A percentile compares a stretch with the other conserved stretches of the same genome.
These are phyloP conservation scores for Magnaporthiopsis incrustans DNA, from an alignment of 2,329 filamentous ascomycete genomes.

Conservation along the genomic window DNA sequence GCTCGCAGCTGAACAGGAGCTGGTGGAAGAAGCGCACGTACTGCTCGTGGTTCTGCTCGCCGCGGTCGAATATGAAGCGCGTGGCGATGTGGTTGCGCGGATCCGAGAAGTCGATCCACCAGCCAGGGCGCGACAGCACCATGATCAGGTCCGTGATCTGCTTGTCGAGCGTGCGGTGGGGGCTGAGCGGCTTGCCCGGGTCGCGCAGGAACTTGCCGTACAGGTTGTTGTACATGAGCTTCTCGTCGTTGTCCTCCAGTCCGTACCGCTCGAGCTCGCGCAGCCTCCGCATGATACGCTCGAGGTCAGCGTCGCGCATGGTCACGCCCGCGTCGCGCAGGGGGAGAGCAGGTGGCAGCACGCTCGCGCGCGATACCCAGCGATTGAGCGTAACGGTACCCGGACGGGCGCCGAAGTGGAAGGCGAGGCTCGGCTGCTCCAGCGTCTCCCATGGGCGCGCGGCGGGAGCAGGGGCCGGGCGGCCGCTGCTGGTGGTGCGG, in stretches of 20 bases:
- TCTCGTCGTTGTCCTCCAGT: conserved; percentile 48
- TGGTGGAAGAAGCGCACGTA: conserved; percentile 69
- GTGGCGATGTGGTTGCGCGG: conserved; percentile 66
- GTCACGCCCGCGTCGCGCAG: conserved; percentile 49
- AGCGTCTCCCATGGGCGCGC: conserved; percentile 59
- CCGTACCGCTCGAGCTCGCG: conserved; percentile 45
- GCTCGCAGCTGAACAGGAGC: conserved; percentile 63
- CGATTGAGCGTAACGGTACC: conserved; percentile 67
- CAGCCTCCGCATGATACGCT: conserved; percentile 49
- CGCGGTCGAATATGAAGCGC: conserved; percentile 59
- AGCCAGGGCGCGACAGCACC: conserved; percentile 49
- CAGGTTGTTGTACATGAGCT: conserved; percentile 53
- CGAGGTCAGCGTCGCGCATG: conserved; percentile 53
- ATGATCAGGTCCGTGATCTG: conserved; percentile 67
- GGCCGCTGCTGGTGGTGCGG: background rate
- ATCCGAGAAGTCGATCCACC: conserved; percentile 65
- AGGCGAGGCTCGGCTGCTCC: conserved; percentile 66
- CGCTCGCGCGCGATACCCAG: conserved; percentile 54
- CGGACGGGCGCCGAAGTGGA: conserved; percentile 56
- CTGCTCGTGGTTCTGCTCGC: conserved; percentile 43
- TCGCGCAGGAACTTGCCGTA: conserved; percentile 62
- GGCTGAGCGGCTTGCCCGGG: conserved; percentile 51
- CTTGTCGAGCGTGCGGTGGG: conserved; percentile 57
- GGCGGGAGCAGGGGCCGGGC: conserved; percentile 29
- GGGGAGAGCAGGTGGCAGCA: conserved; percentile 44